Conservation (phyloP, 176 grass and related monocot species). For the Alloteropsis semialata region DNA sequence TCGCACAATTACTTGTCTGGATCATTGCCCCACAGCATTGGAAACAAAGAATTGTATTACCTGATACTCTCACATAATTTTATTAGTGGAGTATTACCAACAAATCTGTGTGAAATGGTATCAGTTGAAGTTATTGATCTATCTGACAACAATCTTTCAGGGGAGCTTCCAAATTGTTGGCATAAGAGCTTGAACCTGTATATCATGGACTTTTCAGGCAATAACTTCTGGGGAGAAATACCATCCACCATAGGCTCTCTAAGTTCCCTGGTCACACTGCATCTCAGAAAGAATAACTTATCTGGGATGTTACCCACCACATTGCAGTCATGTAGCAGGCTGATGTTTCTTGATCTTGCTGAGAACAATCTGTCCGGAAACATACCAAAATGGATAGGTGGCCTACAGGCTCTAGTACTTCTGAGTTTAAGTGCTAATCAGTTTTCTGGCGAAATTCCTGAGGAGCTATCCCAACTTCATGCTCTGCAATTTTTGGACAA, state of each 20-base stretch:
- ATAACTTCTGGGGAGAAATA: conserved; percentile 25
- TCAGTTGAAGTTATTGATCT: conserved; percentile 11
- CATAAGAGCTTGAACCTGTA: fast-evolving
- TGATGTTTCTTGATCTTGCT: neutral
- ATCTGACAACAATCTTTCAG: neutral
- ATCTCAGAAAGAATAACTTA: neutral
- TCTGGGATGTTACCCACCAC: conserved; percentile 2
- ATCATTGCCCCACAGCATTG: neutral
- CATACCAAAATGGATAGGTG: conserved; percentile 26
- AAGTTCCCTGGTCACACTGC: neutral
- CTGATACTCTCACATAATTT: neutral
- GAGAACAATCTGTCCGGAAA: conserved; percentile 23
- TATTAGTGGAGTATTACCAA: neutral
- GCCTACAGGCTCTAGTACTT: neutral
- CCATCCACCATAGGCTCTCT: conserved; percentile 22
- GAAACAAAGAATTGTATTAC: neutral
- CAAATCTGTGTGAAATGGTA: conserved; percentile 7
- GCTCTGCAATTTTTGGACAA: conserved; percentile 6
- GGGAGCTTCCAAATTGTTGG: conserved; percentile 18
- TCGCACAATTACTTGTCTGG: neutral
- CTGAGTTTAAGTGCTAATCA: neutral
- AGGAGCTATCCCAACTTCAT: neutral
- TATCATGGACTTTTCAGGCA: conserved; percentile 13
- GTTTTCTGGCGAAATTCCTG: conserved; percentile 19
- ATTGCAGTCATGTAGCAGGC: neutral